Base-by-base conservation (phyloP, 306 rosid species). In the Delonix regia region DNA sequence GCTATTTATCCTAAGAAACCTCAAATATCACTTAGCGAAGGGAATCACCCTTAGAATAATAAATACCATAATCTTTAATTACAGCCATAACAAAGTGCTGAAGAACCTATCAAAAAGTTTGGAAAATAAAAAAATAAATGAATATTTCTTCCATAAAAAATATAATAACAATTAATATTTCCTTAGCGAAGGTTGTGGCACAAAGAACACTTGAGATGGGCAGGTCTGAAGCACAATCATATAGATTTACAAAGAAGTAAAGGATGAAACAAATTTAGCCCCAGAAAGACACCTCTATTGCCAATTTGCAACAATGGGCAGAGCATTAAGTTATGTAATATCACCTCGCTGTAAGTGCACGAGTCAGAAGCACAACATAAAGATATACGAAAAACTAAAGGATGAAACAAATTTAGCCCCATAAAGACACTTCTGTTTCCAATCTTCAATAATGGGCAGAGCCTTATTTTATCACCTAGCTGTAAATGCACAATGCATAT, bases 321-420 rank as follows among this genome's bases (percentile, higher is more conserved):
- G n/a, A n/a, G n/a, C n/a, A n/a, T n/a, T n/a, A n/a, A n/a, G n/a
- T n/a, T n/a, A n/a, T n/a, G n/a, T n/a, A n/a, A n/a, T n/a, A n/a
- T n/a, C n/a, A n/a, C n/a, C n/a, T n/a, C n/a, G n/a, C n/a, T n/a
- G n/a, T n/a, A n/a, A n/a, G n/a, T n/a, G n/a, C n/a, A n/a, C n/a
- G n/a, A n/a, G n/a, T 45, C 63, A 75, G 36, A 63, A 55, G n/a
- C 12, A 19, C 51, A 12, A 48, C 67, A 39, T 19, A 27, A 30
- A 62, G 59, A 38, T 10, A n/a, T 38, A 16, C 15, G 57, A 22
- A 44, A 63, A 45, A 28, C 48, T 51, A 24, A 2, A 60, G 69
- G 49, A 66, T 39, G 70, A 72, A 48, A 73, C 59, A 73, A 69
- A 69, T n/a, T 30, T 18, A 24, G n/a, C 61, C 28, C 52, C 2